Conservation (phyloP, 192 early-diverging fungal species). For the Allomyces macrogynus region DNA sequence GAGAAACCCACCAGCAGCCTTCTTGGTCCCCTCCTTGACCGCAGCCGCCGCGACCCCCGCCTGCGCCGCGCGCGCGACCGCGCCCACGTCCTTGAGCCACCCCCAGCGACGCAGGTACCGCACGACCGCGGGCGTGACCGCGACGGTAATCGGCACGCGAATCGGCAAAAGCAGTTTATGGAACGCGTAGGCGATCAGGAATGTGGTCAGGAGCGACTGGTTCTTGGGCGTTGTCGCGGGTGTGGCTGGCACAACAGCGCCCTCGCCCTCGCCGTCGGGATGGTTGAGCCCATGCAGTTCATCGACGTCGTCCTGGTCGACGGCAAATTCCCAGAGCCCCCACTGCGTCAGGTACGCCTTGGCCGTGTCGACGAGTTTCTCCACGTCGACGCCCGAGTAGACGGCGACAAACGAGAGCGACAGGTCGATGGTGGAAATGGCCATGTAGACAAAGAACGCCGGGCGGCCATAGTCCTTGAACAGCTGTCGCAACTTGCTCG, state of each 20-base stretch:
- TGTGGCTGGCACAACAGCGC: not conserved
- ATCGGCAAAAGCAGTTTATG: conserved; percentile 4
- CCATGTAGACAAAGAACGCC: not conserved
- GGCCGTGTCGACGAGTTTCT: not conserved
- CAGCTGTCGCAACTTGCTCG: not conserved
- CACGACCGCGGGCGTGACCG: conserved; percentile 3
- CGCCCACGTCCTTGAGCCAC: not conserved
- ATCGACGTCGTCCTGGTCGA: not conserved
- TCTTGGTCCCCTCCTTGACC: too few species aligned
- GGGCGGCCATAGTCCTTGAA: not conserved
- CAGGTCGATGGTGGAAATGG: not conserved
- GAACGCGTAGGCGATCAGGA: conserved; percentile 4
- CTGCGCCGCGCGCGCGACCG: not conserved
- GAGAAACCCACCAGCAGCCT: too few species aligned
- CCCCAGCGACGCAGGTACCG: not conserved
- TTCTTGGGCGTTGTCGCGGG: not conserved
- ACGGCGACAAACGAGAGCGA: not conserved
- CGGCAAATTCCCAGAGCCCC: not conserved
- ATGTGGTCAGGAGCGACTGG: not conserved
- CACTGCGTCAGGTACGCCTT: not conserved
- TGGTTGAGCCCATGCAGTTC: not conserved
- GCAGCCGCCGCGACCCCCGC: too few species aligned
- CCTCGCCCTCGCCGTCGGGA: not conserved
- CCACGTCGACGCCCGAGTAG: not conserved
- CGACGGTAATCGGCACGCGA: conserved; percentile 3